phyloP scores from a whole-genome alignment of 768 basidiomycete species.

The Chiua virens region DNA sequence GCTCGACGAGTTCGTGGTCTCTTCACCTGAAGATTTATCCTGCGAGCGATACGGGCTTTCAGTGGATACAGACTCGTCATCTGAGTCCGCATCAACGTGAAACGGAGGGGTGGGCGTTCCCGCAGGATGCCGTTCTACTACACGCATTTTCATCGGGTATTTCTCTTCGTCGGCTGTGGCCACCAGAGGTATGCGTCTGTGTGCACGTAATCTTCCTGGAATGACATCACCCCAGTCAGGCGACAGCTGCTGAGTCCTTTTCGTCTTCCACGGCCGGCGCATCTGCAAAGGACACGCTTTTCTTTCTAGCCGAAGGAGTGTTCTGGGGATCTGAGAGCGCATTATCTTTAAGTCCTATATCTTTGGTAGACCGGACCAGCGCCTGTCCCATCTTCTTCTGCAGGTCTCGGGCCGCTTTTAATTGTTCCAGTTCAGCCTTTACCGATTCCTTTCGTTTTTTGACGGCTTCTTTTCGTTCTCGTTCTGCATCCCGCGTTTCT shows the following conservation, averaged over 20 bases:
- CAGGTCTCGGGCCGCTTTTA: constrained; percentile 46
- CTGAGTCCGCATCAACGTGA: constrained; percentile 49
- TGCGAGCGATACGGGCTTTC: constrained; percentile 32
- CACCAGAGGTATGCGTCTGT: constrained; percentile 36
- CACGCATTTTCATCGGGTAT: constrained; percentile 63
- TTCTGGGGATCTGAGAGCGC: constrained; percentile 23
- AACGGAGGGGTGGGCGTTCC: constrained; percentile 15
- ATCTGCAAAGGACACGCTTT: constrained; percentile 66
- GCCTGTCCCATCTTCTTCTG: constrained; percentile 82
- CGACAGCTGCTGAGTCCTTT: constrained; percentile 8
- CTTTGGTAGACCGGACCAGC: constrained; percentile 45
- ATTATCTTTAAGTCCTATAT: constrained; percentile 36
- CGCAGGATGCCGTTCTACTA: constrained; percentile 62
- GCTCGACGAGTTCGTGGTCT: constrained; percentile 15
- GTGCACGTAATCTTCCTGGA: constrained; percentile 46
- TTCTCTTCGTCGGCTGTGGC: constrained; percentile 31
- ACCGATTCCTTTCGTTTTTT: constrained; percentile 52
- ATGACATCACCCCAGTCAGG: constrained; percentile 57
- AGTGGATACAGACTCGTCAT: constrained; percentile 60
- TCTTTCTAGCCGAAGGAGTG: constrained; percentile 44
- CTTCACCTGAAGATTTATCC: constrained; percentile 23
- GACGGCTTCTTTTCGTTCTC: constrained; percentile 46
- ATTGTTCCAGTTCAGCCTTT: constrained; percentile 38
- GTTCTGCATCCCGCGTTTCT: constrained; percentile 40
- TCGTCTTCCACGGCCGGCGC: constrained; percentile 23